A percentile compares a stretch with the other conserved stretches of the same genome.
Evolutionary conservation across 2,329 filamentous ascomycete species (phyloP).

Genomic region (Colletotrichum tamarilloi): DNA sequence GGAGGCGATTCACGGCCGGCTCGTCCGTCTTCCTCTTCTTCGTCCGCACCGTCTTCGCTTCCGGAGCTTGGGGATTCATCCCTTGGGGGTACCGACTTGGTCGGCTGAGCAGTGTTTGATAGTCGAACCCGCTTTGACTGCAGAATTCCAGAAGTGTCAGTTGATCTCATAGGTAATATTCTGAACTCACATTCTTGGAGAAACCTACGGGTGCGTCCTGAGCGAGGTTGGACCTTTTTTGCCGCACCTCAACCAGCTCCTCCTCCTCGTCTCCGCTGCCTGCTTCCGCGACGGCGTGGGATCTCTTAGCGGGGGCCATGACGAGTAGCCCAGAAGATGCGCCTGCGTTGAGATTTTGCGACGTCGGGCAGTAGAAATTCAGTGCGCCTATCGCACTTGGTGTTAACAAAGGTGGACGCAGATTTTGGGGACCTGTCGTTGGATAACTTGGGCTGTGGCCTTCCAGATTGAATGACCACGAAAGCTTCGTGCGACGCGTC

Average conservation of each 20-base stretch:
- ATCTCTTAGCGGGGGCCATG: slow-evolving; percentile 55
- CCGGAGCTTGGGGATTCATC: slow-evolving; percentile 36
- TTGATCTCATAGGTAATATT: not conserved
- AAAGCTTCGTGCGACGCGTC: slow-evolving; percentile 2
- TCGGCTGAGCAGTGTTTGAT: slow-evolving; percentile 40
- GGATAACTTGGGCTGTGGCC: not conserved
- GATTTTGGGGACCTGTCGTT: not conserved
- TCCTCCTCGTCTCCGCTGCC: slow-evolving; percentile 37
- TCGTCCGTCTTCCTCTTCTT: slow-evolving; percentile 42
- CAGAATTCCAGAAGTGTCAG: not conserved
- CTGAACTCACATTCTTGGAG: not conserved
- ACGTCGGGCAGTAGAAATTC: not conserved
- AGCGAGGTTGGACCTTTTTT: slow-evolving; percentile 54
- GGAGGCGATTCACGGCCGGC: slow-evolving; percentile 50
- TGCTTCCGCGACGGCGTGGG: slow-evolving; percentile 48
- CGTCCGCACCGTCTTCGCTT: slow-evolving; percentile 44
- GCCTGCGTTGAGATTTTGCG: not conserved
- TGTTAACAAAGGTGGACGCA: not conserved
- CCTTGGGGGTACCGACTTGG: slow-evolving; percentile 31
- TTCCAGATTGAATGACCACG: not conserved
- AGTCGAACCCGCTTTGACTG: slow-evolving; percentile 49
- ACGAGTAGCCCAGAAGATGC: not conserved
- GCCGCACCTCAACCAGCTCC: slow-evolving; percentile 48
- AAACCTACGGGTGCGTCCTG: slow-evolving; percentile 51
- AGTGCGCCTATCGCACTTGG: not conserved